These are phyloP conservation scores for Podospora appendiculata DNA, from an alignment of 495 filamentous ascomycete genomes.

Conservation along the genomic window DNA sequence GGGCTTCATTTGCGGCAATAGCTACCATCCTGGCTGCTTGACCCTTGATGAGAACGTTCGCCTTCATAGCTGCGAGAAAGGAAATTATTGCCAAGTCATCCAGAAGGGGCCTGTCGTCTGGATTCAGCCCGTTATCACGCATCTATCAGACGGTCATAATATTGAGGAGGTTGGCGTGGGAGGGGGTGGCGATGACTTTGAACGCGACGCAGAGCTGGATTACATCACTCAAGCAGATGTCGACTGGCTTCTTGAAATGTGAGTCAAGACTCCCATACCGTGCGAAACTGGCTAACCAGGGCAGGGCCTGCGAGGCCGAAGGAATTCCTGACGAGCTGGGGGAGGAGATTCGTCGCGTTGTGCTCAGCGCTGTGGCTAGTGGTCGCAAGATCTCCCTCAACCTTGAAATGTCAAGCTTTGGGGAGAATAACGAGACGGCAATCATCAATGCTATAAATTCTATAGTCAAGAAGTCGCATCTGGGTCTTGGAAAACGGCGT, in stretches of 20 bases:
- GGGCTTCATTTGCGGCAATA: constrained; percentile 74
- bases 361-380: constrained; percentile 15
- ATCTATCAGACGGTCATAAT: constrained; percentile 44
- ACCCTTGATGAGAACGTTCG: constrained; percentile 55
- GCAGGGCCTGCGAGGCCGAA: constrained; percentile 13
- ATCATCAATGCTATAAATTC: constrained; percentile 18
- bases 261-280: constrained; percentile 7
- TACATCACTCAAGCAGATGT: constrained; percentile 39
- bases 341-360: constrained; percentile 15
- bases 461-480: constrained; percentile 19
- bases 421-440: constrained; percentile 15
- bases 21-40: constrained; percentile 57
- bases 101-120: constrained; percentile 54
- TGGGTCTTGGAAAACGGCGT: constrained; percentile 7
- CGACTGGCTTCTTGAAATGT: constrained; percentile 39
- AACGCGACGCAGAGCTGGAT: constrained; percentile 57
- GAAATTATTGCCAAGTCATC: constrained; percentile 52
- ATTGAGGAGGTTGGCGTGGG: constrained; percentile 70
- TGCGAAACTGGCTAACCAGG: not conserved
- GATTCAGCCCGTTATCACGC: constrained; percentile 70
- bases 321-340: constrained; percentile 15
- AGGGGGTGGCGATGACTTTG: constrained; percentile 69
- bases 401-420: constrained; percentile 15
- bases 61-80: constrained; percentile 85
- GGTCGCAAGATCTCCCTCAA: constrained; percentile 29